Conservation (phyloP, 768 basidiomycete species). For the Tricholoma matsutake region DNA sequence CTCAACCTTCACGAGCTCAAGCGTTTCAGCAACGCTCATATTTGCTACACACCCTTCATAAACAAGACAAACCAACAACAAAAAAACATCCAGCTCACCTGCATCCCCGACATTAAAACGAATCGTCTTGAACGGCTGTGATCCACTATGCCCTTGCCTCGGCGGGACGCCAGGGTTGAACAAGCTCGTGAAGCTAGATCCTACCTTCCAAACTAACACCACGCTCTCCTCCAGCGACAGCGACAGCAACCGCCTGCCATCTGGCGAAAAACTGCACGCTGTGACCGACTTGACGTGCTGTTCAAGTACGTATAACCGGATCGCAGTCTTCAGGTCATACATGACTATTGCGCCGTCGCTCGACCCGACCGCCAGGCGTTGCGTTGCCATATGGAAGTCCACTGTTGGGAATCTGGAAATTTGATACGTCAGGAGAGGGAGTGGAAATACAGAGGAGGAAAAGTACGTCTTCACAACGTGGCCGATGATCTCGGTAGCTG, state of each 20-base stretch:
- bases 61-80: neutral
- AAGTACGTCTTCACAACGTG: conserved; percentile 90
- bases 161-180: conserved; percentile 92
- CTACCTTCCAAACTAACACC: conserved; percentile 95
- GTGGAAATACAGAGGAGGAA: neutral
- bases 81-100: conserved; percentile 44
- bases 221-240: conserved; percentile 81
- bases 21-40: conserved; percentile 51
- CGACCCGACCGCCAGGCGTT: conserved; percentile 91
- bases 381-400: conserved; percentile 87
- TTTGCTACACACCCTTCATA: conserved; percentile 23
- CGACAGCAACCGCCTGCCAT: conserved; percentile 86
- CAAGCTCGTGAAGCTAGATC: conserved; percentile 82
- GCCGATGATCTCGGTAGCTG: conserved; percentile 91
- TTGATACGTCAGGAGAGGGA: neutral
- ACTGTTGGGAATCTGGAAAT: conserved; percentile 76
- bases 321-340: conserved; percentile 97
- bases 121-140: conserved; percentile 85
- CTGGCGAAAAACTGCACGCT: conserved; percentile 90
- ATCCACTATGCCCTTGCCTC: conserved; percentile 78
- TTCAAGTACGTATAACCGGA: conserved; percentile 91
- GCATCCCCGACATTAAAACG: conserved; percentile 83
- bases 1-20: conserved; percentile 75
- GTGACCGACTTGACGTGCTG: conserved; percentile 80
- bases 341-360: conserved; percentile 92